A percentile compares a stretch with the other conserved stretches of the same genome.
These are phyloP conservation scores for Saururus chinensis DNA, from an alignment of 164 flowering plant species.

Conservation along the genomic window DNA sequence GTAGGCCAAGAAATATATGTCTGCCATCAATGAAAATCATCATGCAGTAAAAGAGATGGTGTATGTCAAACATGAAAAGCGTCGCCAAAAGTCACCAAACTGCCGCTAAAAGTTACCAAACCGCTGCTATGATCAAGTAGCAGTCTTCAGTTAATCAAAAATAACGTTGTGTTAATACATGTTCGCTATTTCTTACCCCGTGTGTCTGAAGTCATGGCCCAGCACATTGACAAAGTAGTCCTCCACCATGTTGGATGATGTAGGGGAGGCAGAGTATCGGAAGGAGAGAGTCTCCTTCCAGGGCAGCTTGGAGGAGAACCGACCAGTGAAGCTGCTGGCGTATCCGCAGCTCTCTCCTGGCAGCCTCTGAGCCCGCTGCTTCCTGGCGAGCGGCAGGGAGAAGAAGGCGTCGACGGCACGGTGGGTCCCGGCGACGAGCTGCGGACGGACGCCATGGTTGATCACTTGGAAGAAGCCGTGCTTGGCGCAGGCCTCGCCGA, in stretches of 20 bases:
- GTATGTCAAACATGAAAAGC: too few species aligned
- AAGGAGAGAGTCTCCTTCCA: slow-evolving; percentile 81
- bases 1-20: neutral
- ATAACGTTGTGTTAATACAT: neutral
- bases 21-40: too few species aligned
- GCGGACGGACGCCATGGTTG: slow-evolving; percentile 44
- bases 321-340: slow-evolving; percentile 53
- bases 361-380: slow-evolving; percentile 47
- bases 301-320: slow-evolving; percentile 62
- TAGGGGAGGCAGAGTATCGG: slow-evolving; percentile 13
- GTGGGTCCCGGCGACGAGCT: slow-evolving; percentile 35
- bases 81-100: too few species aligned
- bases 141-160: too few species aligned
- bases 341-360: slow-evolving; percentile 49
- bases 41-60: too few species aligned
- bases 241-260: slow-evolving; percentile 18
- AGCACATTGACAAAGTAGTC: slow-evolving; percentile 27
- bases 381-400: slow-evolving; percentile 27
- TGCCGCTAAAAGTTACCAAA: too few species aligned
- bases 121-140: too few species aligned
- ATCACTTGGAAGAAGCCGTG: slow-evolving; percentile 57
- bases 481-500: slow-evolving; percentile 38
- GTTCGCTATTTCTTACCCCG: slow-evolving; percentile 35
- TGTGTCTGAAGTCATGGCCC: slow-evolving; percentile 37
- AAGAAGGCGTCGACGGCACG: slow-evolving; percentile 35